Base-by-base conservation (phyloP, 2,329 filamentous ascomycete species). In the Fusarium albidum region DNA sequence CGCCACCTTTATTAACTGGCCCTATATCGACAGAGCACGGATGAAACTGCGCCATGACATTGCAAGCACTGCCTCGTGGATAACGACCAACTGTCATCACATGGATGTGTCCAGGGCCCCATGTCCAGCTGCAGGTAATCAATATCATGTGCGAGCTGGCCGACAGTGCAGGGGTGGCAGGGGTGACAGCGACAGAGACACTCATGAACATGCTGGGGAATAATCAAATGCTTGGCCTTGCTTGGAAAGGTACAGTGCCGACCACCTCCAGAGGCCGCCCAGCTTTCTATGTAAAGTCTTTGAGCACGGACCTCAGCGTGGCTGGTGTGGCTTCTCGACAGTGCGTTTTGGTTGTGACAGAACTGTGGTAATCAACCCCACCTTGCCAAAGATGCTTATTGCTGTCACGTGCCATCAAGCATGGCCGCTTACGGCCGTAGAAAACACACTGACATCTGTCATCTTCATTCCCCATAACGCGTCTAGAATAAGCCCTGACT, bases 401-500 rank as follows among this genome's bases (percentile, higher is more conserved):
- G 18, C 42, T 35, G 32, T 34, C 43, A 46, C 31, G 32, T 34
- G 25, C 6, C 43, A 29, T 37, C n/a, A n/a, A n/a, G n/a, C 31
- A 37, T 4, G 4, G 43, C 31, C 21, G 43, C 31, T 46, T 46
- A 46, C 21, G 43, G 43, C n/a, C 32, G 13, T 46, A 18, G 32
- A 37, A 34, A 37, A n/a, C n/a, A 46, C 43, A 35, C 17, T 14
- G 17, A 15, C 21, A 28, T 41, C 28, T 44, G 41, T 7, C 8
- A 44, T 37, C 43, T 37, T 37, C n/a, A 6, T 37, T 46, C 5
- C 43, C 25, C 25, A n/a, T n/a, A 32, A 39, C 44, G 31, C 46
- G 31, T 46, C 49, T 42, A 47, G 41, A 52, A 52, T 46, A 52
- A 52, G 34, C 49, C 34, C 18, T 27, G 27, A 29, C n/a, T 40